phyloP scores from a whole-genome alignment of 106 monocot species.

The Dactylorhiza incarnata region DNA sequence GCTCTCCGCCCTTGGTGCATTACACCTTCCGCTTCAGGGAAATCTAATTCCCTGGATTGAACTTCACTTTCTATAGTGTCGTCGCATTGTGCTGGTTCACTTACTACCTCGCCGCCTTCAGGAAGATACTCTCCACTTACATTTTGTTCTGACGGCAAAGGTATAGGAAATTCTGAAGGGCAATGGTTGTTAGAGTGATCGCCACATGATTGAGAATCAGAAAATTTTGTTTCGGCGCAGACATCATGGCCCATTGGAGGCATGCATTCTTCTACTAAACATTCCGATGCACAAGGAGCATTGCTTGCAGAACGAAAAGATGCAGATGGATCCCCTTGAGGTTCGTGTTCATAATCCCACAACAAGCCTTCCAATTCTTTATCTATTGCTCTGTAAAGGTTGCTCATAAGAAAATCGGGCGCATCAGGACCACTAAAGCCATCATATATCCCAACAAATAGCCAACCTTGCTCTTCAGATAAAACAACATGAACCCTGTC shows the following conservation, averaged over 20 bases:
- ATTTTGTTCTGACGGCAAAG: neutral
- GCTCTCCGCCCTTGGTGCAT: neutral
- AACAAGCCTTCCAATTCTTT: constrained; percentile 89
- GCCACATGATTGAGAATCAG: constrained; percentile 9
- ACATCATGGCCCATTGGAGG: constrained; percentile 6
- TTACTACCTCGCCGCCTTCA: neutral
- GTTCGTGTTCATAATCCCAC: constrained; percentile 80
- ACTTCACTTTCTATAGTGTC: constrained; percentile 7
- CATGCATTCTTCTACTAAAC: constrained; percentile 7
- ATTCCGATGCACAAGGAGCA: constrained; percentile 5
- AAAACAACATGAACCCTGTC: constrained; percentile 96
- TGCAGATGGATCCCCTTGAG: constrained; percentile 9
- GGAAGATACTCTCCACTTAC: neutral
- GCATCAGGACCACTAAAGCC: constrained; percentile 98
- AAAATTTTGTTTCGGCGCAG: constrained; percentile 9
- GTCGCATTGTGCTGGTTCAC: constrained; percentile 2
- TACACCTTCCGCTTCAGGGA: constrained; percentile 2
- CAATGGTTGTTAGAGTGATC: constrained; percentile 10
- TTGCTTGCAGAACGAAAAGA: constrained; percentile 22
- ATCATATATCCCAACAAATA: constrained; percentile 95
- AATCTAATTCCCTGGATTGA: neutral
- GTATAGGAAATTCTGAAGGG: neutral
- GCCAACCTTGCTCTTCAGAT: constrained; percentile 98
- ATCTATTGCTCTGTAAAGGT: constrained; percentile 90
- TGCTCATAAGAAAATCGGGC: constrained; percentile 91